Conservation (phyloP, 768 basidiomycete genomes). For the Suillus placidus region DNA sequence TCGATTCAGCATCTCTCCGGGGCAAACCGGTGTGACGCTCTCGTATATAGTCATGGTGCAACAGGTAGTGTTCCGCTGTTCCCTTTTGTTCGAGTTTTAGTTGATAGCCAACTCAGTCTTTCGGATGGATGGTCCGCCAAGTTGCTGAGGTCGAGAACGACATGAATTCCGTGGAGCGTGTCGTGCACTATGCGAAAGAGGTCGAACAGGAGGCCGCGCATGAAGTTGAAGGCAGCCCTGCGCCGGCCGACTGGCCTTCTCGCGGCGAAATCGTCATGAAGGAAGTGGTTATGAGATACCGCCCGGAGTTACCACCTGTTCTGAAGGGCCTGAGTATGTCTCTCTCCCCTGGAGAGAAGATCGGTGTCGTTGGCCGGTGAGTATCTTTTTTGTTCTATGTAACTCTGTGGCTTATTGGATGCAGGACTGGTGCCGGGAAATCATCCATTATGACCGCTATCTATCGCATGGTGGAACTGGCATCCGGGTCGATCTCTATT, state of each 20-base stretch:
- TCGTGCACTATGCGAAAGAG: conserved; percentile 77
- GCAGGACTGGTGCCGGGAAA: conserved; percentile 84
- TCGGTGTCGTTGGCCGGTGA: conserved; percentile 82
- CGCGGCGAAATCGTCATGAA: conserved; percentile 74
- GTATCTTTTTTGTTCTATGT: conserved; percentile 19
- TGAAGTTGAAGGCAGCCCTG: conserved; percentile 60
- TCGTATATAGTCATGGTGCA: conserved; percentile 83
- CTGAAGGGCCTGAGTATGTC: conserved; percentile 80
- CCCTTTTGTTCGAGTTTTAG: conserved; percentile 9
- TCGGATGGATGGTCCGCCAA: conserved; percentile 78
- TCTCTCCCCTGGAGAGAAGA: conserved; percentile 74
- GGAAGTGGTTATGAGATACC: conserved; percentile 77
- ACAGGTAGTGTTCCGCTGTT: conserved; percentile 47
- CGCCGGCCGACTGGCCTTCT: conserved; percentile 70
- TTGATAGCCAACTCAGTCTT: conserved; percentile 41
- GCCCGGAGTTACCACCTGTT: conserved; percentile 86
- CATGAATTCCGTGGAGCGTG: conserved; percentile 89
- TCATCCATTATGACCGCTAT: conserved; percentile 88
- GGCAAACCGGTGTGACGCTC: conserved; percentile 75
- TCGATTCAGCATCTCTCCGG: conserved; percentile 73
- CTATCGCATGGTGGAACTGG: conserved; percentile 82
- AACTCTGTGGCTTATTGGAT: conserved; percentile 1
- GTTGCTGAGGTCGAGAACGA: conserved; percentile 88
- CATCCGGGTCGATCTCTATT: conserved; percentile 72
- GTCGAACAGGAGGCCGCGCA: conserved; percentile 84